Evolutionary conservation across 768 basidiomycete genomes (phyloP).

Genomic region (Suillus cothurnatus): DNA sequence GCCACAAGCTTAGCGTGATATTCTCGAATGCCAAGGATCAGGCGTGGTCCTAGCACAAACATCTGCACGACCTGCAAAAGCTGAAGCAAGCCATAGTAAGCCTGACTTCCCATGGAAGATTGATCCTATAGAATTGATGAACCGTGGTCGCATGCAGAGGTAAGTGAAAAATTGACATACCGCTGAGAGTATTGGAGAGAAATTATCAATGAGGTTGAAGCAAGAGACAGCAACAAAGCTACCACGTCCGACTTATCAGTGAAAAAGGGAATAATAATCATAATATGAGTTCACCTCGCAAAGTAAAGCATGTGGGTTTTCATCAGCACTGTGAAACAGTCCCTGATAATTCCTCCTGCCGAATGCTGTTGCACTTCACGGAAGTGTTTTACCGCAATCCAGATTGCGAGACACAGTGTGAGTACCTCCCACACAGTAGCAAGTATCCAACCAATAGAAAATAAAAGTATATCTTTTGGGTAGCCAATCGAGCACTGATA

Average conservation of each 20-base stretch:
- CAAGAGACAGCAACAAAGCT: neutral
- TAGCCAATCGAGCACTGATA: neutral
- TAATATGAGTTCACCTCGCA: neutral
- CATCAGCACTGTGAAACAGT: neutral
- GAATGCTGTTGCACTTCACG: neutral
- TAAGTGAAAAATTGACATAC: neutral
- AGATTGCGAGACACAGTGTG: neutral
- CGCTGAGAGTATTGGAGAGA: neutral
- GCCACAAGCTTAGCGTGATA: neutral
- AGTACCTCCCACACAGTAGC: neutral
- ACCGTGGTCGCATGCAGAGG: neutral
- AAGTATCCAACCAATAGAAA: neutral
- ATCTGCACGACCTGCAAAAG: neutral
- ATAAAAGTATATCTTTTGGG: neutral
- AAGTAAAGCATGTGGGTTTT: neutral
- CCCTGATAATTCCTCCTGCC: neutral
- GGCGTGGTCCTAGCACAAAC: neutral
- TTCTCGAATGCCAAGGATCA: neutral
- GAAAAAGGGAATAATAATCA: neutral
- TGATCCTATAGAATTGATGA: neutral
- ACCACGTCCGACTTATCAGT: neutral
- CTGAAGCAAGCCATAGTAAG: neutral
- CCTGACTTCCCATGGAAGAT: neutral
- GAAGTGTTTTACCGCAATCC: neutral
- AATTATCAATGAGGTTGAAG: neutral